These are phyloP conservation scores for Passalora sequoiae DNA, from an alignment of 2,329 filamentous ascomycete genomes.

Conservation along the genomic window DNA sequence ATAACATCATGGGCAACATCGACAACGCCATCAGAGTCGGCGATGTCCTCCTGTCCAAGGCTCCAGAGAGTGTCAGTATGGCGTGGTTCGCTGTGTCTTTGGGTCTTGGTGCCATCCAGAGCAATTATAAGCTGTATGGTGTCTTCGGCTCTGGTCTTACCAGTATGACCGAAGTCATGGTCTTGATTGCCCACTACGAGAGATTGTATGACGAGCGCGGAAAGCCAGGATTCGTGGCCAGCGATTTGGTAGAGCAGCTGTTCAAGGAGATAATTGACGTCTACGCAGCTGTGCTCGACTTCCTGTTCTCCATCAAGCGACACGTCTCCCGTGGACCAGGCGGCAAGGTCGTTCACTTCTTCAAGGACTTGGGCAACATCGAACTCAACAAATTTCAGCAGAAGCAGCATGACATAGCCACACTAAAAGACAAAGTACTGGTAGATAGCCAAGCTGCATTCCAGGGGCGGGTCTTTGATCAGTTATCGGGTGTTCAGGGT, in stretches of 20 bases:
- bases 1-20: conserved; percentile 18
- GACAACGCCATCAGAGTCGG: conserved; percentile 14
- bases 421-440: conserved; percentile 16
- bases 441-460: conserved; percentile 16
- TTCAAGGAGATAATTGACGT: conserved; percentile 12
- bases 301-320: conserved; percentile 15
- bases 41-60: conserved; percentile 16
- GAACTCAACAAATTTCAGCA: conserved; percentile 15
- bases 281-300: conserved; percentile 20
- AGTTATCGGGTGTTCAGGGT: conserved; percentile 12
- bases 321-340: conserved; percentile 13
- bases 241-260: conserved; percentile 13
- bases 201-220: conserved; percentile 19
- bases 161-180: conserved; percentile 21
- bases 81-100: conserved; percentile 21
- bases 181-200: conserved; percentile 19
- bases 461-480: conserved; percentile 15
- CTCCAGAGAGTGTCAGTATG: conserved; percentile 20
- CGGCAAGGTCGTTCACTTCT: conserved; percentile 15
- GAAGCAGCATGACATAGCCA: conserved; percentile 12
- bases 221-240: conserved; percentile 13
- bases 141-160: conserved; percentile 17
- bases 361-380: conserved; percentile 18
- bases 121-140: conserved; percentile 19
- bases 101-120: conserved; percentile 19